Base-by-base conservation (phyloP, 2,329 filamentous ascomycete species). In the Colletotrichum chlorophyti region DNA sequence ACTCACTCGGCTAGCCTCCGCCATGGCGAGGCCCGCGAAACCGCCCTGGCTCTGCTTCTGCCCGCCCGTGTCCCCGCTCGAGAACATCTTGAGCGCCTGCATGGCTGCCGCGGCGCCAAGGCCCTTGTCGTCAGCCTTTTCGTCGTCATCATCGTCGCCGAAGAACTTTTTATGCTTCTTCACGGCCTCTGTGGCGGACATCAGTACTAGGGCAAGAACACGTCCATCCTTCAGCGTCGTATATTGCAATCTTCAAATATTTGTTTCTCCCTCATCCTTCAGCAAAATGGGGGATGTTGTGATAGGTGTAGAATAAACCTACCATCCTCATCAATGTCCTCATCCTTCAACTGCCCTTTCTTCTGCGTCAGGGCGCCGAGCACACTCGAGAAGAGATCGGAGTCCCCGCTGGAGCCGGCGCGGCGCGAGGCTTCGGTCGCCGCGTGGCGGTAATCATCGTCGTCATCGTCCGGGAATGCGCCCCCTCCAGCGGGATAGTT, bases 1-100 rank as follows among this genome's bases (percentile, higher is more conserved):
- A 66, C 75, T 52, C 62, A 93, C 79, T 81, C 93, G 93, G 68
- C 88, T 88, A 29, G 92, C 93, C 78, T 97, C 90, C 8, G 83
- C 86, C 91, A 97, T 93, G 38, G 93, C 93, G 71, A 96, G 79
- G 5, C 89, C 91, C 62, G 97, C 84, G 69, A 97, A 91, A 61
- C 89, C 84, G 71, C 89, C 91, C 81, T 96, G 88, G 65, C 86
- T 85, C 68, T 81, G 43, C 75, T 76, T 65, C 62, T 76, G 63
- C 63, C 77, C 74, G 11, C 77, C 74, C 46, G 71, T 74, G 55
- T 76, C 72, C 19, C 86, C 82, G 43, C 83, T 79, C 32, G 82
- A 85, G 74, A 96, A 96, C 79, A 89, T 84, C 79, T 93, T 93
- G 64, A 93, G 73, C 1, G 91, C 91, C 73, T 93, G 88, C 83